Conservation (phyloP, 202 grass and related monocot species). For the Setaria viridis region DNA sequence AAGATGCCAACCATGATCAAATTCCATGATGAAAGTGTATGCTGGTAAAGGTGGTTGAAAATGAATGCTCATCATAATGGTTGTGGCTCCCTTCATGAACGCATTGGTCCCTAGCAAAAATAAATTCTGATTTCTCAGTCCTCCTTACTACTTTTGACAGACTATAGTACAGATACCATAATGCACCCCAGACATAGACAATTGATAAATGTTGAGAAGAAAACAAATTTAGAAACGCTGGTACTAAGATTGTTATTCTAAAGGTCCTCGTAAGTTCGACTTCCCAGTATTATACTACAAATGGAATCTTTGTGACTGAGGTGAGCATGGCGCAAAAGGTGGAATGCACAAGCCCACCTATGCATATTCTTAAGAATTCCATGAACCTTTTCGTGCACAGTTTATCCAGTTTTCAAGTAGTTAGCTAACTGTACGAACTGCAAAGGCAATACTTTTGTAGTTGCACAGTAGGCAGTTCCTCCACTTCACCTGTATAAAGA, state of each 20-base stretch:
- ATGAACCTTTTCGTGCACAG: slow-evolving; percentile 20
- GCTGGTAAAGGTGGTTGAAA: slow-evolving; percentile 57
- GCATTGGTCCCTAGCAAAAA: slow-evolving; percentile 58
- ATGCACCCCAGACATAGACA: neutral
- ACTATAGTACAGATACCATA: slow-evolving; percentile 44
- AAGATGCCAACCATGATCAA: slow-evolving; percentile 48
- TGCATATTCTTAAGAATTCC: slow-evolving; percentile 23
- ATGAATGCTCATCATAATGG: slow-evolving; percentile 60
- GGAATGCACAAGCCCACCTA: neutral
- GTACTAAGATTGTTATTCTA: slow-evolving; percentile 6
- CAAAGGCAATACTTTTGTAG: slow-evolving; percentile 46
- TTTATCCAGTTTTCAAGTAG: slow-evolving; percentile 44
- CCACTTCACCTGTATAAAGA: slow-evolving; percentile 34
- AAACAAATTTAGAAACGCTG: neutral
- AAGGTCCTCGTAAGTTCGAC: neutral
- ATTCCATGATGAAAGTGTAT: slow-evolving; percentile 57
- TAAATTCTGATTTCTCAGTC: slow-evolving; percentile 44
- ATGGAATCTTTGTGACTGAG: slow-evolving; percentile 30
- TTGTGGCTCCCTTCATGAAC: slow-evolving; percentile 53
- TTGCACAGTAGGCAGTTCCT: neutral
- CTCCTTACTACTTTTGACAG: slow-evolving; percentile 47
- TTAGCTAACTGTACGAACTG: slow-evolving; percentile 44
- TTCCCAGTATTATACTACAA: slow-evolving; percentile 2
- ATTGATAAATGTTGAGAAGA: neutral
- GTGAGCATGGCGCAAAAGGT: slow-evolving; percentile 29